These are phyloP conservation scores for Limnomonas spitsbergensis DNA, from an alignment of 139 green algal genomes.

Conservation along the genomic window DNA sequence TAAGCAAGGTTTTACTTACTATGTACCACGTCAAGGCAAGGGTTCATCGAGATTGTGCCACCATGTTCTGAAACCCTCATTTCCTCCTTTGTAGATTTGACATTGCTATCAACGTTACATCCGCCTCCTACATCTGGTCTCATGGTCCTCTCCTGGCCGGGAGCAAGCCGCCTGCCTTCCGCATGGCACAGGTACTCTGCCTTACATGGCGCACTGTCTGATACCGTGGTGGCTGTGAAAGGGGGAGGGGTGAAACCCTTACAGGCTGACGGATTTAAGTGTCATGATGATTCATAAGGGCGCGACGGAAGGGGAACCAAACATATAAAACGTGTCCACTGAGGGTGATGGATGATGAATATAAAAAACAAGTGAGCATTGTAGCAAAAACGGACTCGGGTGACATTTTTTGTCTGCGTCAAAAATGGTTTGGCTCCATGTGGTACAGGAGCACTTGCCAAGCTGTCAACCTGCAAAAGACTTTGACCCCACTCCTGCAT, in stretches of 20 bases:
- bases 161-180: neutral
- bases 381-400: no score
- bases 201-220: neutral
- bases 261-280: neutral
- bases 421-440: no score
- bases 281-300: no score
- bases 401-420: no score
- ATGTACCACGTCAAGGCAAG: neutral
- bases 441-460: no score
- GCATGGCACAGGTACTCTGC: neutral
- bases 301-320: no score
- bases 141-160: neutral
- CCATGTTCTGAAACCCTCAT: neutral
- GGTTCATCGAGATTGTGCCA: no score
- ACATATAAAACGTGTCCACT: no score
- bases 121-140: neutral
- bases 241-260: neutral
- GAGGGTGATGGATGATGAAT: no score
- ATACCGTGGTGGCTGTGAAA: neutral
- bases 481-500: no score
- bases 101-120: neutral
- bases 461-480: no score
- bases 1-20: neutral
- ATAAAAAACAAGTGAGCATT: no score
- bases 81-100: neutral